Evolutionary conservation across 768 basidiomycete genomes (phyloP).

Genomic region (Kwoniella europaea): DNA sequence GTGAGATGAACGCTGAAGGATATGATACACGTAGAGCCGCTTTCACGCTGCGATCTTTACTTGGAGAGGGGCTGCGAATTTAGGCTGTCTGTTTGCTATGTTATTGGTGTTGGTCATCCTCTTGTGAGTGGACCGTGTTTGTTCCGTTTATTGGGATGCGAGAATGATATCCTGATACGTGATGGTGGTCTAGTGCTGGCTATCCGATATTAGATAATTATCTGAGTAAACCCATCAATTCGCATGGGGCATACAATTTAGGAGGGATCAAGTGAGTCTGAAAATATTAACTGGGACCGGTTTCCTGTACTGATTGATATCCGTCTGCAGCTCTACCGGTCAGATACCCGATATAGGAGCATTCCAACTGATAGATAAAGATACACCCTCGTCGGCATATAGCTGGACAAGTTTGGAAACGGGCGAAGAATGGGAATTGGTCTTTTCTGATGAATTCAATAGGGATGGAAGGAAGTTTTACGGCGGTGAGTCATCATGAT

Average conservation of each 20-base stretch:
- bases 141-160: background rate
- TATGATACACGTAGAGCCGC: conserved; percentile 23
- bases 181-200: conserved; percentile 61
- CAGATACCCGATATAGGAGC: conserved; percentile 78
- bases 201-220: conserved; percentile 79
- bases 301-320: no score
- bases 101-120: conserved; percentile 71
- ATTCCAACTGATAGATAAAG: conserved; percentile 73
- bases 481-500: conserved; percentile 30
- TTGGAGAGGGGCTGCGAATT: conserved; percentile 79
- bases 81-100: conserved; percentile 71
- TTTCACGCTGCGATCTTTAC: conserved; percentile 69
- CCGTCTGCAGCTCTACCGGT: no score
- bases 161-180: background rate
- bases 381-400: conserved; percentile 69
- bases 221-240: conserved; percentile 37
- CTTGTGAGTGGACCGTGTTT: conserved; percentile 60
- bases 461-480: conserved; percentile 62
- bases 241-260: conserved; percentile 71
- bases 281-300: no score
- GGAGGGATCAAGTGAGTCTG: conserved; percentile 77
- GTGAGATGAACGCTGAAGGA: background rate
- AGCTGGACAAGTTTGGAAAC: conserved; percentile 73
- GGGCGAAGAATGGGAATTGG: conserved; percentile 77
- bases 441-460: conserved; percentile 89